Conservation (phyloP, 176 grass and related monocot species). For the Saccharum spontaneum region DNA sequence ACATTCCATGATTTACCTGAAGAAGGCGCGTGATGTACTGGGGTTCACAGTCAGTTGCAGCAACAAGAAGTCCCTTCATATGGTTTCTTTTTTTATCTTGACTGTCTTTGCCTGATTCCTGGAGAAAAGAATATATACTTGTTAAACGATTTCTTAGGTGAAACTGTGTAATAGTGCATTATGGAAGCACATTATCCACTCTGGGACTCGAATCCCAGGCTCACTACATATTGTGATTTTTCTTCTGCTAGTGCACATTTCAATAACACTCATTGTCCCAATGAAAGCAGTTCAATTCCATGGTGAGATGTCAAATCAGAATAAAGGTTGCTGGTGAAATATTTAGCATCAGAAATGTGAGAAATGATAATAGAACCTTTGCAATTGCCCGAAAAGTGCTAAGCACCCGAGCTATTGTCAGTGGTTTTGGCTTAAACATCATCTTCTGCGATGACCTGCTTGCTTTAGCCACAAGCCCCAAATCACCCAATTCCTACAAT, state of each 20-base stretch:
- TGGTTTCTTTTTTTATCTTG: conserved; percentile 98
- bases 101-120: conserved; percentile 98
- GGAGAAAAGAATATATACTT: conserved; percentile 3
- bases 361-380: conserved; percentile 54
- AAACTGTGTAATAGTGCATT: background rate
- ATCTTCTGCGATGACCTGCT: conserved; percentile 88
- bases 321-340: background rate
- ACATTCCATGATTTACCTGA: conserved; percentile 59
- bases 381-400: conserved; percentile 81
- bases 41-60: conserved; percentile 92
- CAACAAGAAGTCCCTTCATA: conserved; percentile 98
- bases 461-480: conserved; percentile 94
- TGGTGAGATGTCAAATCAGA: background rate
- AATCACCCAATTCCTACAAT: conserved; percentile 89
- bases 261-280: background rate
- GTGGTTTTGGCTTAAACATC: conserved; percentile 84
- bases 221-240: background rate
- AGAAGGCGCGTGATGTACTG: conserved; percentile 95
- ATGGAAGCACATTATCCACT: background rate
- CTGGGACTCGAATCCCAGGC: background rate
- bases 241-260: conserved; percentile 5
- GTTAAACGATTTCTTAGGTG: conserved; percentile 19
- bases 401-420: conserved; percentile 82
- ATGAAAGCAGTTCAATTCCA: conserved; percentile 6
- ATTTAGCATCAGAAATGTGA: conserved; percentile 8